Conservation (phyloP, 1,139 yeast genomes). For the Kodamaea sp. region DNA sequence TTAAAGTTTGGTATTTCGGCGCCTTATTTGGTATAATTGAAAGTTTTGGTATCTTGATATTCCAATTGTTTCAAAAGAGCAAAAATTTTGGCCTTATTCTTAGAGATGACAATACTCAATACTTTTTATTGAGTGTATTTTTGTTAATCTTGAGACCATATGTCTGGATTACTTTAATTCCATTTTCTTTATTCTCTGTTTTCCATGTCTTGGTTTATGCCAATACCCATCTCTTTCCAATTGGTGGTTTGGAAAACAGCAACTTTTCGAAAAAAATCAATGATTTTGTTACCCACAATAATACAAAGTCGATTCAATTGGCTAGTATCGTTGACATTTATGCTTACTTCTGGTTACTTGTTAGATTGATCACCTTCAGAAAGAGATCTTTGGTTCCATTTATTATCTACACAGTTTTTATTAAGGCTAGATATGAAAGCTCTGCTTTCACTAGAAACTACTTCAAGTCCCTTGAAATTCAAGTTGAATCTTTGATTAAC, state of each 20-base stretch:
- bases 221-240: slow-evolving; percentile 66
- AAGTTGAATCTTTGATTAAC: slow-evolving; percentile 61
- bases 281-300: slow-evolving; percentile 56
- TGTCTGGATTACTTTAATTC: slow-evolving; percentile 53
- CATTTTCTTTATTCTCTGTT: slow-evolving; percentile 64
- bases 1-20: slow-evolving; percentile 53
- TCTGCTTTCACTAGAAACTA: slow-evolving; percentile 71
- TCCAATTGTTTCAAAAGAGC: slow-evolving; percentile 45
- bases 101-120: slow-evolving; percentile 68
- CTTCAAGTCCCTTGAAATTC: slow-evolving; percentile 67
- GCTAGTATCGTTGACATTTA: slow-evolving; percentile 70
- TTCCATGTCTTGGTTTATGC: slow-evolving; percentile 71
- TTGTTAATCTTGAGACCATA: slow-evolving; percentile 57
- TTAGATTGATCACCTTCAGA: slow-evolving; percentile 60
- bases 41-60: slow-evolving; percentile 75
- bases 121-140: slow-evolving; percentile 52
- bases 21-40: slow-evolving; percentile 63
- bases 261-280: slow-evolving; percentile 42
- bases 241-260: slow-evolving; percentile 46
- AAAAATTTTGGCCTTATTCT: slow-evolving; percentile 18
- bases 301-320: slow-evolving; percentile 65
- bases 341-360: slow-evolving; percentile 46
- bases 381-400: slow-evolving; percentile 62
- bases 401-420: slow-evolving; percentile 56
- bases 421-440: slow-evolving; percentile 75